These are phyloP conservation scores for Verbena officinalis DNA, from an alignment of 257 asterid species.

Conservation along the genomic window DNA sequence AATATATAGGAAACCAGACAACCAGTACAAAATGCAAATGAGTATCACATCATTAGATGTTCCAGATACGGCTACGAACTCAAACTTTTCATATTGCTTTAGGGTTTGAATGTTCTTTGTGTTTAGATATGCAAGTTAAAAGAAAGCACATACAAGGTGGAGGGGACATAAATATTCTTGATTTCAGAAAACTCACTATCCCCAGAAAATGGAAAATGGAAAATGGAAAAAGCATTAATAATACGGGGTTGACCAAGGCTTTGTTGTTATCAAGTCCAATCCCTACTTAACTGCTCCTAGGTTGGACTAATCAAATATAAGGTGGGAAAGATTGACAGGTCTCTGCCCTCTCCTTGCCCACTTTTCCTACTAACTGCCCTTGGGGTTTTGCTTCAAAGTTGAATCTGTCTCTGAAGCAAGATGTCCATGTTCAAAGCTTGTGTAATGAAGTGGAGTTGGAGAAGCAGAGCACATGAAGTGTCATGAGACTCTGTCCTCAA, in stretches of 20 bases:
- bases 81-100: neutral
- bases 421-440: slow-evolving; percentile 3
- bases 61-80: neutral
- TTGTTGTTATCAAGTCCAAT: slow-evolving; percentile 1
- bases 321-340: neutral
- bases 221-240: neutral
- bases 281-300: neutral
- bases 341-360: neutral
- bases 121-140: no score
- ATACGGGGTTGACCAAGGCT: slow-evolving; percentile 6
- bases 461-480: slow-evolving; percentile 22
- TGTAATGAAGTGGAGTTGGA: slow-evolving; percentile 15
- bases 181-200: slow-evolving; percentile 1
- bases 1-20: neutral
- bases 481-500: neutral
- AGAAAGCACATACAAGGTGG: no score
- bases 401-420: slow-evolving; percentile 1
- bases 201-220: neutral
- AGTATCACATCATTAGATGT: slow-evolving; percentile 3
- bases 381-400: slow-evolving; percentile 23
- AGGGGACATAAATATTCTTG: slow-evolving; percentile 19
- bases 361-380: neutral
- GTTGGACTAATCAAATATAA: no score
- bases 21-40: slow-evolving; percentile 12
- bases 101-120: slow-evolving; percentile 9